phyloP scores from a whole-genome alignment of 2,329 filamentous ascomycete genomes.

The Colletotrichum sansevieriae region DNA sequence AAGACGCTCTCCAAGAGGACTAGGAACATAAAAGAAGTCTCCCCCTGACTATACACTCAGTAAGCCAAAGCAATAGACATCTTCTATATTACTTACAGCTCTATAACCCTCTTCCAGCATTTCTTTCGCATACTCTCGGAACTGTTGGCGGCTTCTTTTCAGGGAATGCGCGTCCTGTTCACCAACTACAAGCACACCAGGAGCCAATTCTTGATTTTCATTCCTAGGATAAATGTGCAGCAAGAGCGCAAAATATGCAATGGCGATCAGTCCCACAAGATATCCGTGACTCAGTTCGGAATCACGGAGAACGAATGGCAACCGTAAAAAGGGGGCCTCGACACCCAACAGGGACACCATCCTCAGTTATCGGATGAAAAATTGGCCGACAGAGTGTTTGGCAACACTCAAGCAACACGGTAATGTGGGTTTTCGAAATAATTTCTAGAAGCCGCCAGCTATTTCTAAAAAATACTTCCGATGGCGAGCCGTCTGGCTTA shows the following conservation, averaged over 20 bases:
- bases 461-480: too few species aligned
- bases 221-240: neutral
- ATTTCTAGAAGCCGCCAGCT: too few species aligned
- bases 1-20: constrained; percentile 46
- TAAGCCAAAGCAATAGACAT: neutral
- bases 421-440: too few species aligned
- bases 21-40: constrained; percentile 45
- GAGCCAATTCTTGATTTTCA: neutral
- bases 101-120: constrained; percentile 14
- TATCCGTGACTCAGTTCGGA: neutral
- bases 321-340: too few species aligned
- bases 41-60: neutral
- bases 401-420: too few species aligned
- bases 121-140: constrained; percentile 15
- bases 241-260: neutral
- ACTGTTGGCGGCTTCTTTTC: neutral
- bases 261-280: neutral
- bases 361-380: too few species aligned
- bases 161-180: neutral
- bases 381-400: too few species aligned
- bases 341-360: too few species aligned
- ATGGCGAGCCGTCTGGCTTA: too few species aligned
- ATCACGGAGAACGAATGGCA: too few species aligned
- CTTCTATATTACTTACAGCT: neutral
- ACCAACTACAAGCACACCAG: neutral